A percentile compares a stretch with the other conserved stretches of the same genome.
phyloP scores from a whole-genome alignment of 768 basidiomycete genomes.

The Kwoniella botswanensis region DNA sequence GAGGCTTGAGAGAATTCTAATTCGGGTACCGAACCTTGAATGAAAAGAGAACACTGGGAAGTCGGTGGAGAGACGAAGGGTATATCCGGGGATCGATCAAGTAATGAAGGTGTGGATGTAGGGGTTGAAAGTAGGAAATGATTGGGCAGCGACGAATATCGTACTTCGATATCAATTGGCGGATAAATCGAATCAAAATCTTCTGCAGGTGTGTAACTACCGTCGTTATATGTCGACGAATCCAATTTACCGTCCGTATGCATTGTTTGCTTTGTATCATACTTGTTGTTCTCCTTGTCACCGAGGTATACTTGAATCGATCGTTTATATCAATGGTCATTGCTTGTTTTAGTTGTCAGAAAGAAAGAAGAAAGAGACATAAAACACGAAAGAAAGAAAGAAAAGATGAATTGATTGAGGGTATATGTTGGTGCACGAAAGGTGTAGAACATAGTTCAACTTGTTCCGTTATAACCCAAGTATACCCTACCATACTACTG shows the following conservation, averaged over 20 bases:
- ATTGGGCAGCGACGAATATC: background rate
- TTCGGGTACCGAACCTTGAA: background rate
- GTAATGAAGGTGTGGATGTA: too few relatives aligned
- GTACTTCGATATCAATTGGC: background rate
- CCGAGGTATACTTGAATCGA: too few relatives aligned
- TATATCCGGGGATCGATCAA: too few relatives aligned
- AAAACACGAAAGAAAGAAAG: background rate
- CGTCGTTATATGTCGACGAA: background rate
- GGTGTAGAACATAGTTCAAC: slow-evolving; percentile 7
- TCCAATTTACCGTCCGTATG: slow-evolving; percentile 3
- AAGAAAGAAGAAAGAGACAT: background rate
- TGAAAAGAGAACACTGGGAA: too few relatives aligned
- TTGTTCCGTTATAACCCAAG: background rate
- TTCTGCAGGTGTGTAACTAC: background rate
- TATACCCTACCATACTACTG: background rate
- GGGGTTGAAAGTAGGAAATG: background rate
- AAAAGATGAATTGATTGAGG: background rate
- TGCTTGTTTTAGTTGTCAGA: background rate
- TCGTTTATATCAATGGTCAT: background rate
- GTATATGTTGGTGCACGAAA: background rate
- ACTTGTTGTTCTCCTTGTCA: background rate
- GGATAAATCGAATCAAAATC: background rate
- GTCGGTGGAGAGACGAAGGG: too few relatives aligned
- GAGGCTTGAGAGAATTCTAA: slow-evolving; percentile 5
- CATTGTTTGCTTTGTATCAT: background rate